Evolutionary conservation across 139 green algal species (phyloP), one percentile per base, ranked within the genome.

Genomic region (Chlorella sp.): DNA sequence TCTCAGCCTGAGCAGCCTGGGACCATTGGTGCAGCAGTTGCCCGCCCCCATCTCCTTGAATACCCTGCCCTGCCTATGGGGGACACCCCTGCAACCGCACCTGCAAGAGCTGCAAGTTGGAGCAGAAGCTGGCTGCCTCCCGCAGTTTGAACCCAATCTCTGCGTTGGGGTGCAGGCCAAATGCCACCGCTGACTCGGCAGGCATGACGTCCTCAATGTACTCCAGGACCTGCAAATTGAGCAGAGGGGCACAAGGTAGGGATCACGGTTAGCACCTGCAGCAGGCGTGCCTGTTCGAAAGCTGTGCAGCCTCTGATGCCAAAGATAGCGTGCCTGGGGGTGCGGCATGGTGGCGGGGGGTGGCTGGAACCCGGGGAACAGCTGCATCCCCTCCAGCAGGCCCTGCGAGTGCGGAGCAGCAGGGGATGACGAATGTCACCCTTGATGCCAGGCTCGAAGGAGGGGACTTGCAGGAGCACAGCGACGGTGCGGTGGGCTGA

Each of bases 141-240:
- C 93, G 91, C 73, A 98, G 93, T 86, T 95, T 95, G 93, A 97
- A 98, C 26, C 96, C 96, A 38, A 98, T 96, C 88, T 98, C 96
- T 5, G 96, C 96, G 82, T 98, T 98, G 72, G 95, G 92, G 90
- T 98, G 95, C 88, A 98, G 86, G 2, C 96, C 96, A 83, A 97
- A 98, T 2, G 95, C 93, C 0, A 95, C 67, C 0, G 95, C 92
- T 2, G 91, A 96, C 90, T 98, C 96, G 15, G 90, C 87, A 0
- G 94, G 95, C 90, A 98, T 95, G 60, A 32, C 63, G 55, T 98
- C 94, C 55, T 94, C 89, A 60, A 98, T 88, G 80, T 94, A 96
- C 84, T 97, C 92, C n/a, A 96, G 68, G 70, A 95, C 90, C 92
- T 96, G 84, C 56, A 85, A 2, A 21, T 20, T 2, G 15, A 18